Base-by-base conservation (phyloP, 2,329 filamentous ascomycete genomes). In the Atkinsonella texensis region DNA sequence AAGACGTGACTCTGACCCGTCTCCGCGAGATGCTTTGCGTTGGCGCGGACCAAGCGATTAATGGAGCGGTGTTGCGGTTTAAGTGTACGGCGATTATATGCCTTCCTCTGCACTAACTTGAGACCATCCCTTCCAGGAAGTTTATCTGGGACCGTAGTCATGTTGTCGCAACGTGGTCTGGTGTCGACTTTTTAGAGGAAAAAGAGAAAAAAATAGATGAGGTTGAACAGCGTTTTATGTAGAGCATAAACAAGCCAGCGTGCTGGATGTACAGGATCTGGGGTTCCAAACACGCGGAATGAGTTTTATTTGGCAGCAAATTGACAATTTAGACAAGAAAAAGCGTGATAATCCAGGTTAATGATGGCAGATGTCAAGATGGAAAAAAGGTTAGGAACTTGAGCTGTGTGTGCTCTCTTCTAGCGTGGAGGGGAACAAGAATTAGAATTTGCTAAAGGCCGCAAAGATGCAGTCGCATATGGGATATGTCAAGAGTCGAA, bases 1-100 rank as follows among this genome's bases (percentile, higher is more conserved):
- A 53, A 49, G 44, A 32, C 35, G 50, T 49, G 23, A 17, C 18
- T 46, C 38, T 55, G 51, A 38, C 52, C 56, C 47, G 45, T 46
- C n/a, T 59, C 57, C 15, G 58, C 59, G 43, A 64, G 58, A 15
- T 61, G 62, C 53, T 66, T 66, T 17, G 64, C 64, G 40, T 60
- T 59, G 45, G 60, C 62, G 50, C 65, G 65, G 51, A 67, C 54
- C 32, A 64, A 56, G 51, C 66, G 60, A n/a, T 23, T 54, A 12
- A 52, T n/a, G 13, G 50, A 47, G 33, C 39, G 53, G 12, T 54
- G 48, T 32, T 52, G 50, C 0, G 50, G 38, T 32, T 48, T 54
- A 20, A 52, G 33, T 28, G 38, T 42, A 33, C 50, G 53, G 20
- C 47, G 50, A 10, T 49, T 17, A 32, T 46, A 23, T 28, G 51